Percentiles rank a stretch among this genome's conserved stretches.
Conservation (phyloP, 352 stramenopile species). For the Pythium vanterpoolii region DNA sequence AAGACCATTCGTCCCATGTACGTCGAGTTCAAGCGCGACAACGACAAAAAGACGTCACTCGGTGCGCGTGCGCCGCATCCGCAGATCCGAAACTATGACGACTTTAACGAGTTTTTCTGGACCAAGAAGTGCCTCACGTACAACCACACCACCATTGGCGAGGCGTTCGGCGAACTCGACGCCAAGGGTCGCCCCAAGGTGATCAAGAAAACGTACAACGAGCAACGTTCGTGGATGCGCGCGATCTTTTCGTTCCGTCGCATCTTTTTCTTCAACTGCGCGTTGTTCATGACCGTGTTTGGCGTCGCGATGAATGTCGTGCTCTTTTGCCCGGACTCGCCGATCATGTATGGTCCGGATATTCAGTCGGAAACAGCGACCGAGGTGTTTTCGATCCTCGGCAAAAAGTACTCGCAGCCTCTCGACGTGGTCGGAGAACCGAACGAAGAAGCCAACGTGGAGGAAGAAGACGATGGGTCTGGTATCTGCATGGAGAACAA, state of each 20-base stretch:
- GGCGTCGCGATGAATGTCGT: constrained; percentile 75
- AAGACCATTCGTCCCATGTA: constrained; percentile 86
- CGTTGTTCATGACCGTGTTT: constrained; percentile 60
- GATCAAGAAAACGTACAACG: constrained; percentile 83
- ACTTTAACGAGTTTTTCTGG: constrained; percentile 91
- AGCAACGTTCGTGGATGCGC: constrained; percentile 76
- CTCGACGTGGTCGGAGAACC: background rate
- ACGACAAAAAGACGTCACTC: constrained; percentile 86
- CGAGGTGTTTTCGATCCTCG: constrained; percentile 53
- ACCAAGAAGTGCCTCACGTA: constrained; percentile 84
- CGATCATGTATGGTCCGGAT: constrained; percentile 71
- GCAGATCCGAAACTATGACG: constrained; percentile 86
- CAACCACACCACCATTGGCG: constrained; percentile 56
- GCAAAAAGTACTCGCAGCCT: constrained; percentile 46
- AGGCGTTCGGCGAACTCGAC: constrained; percentile 70
- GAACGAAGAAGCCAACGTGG: background rate
- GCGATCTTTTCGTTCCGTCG: constrained; percentile 76
- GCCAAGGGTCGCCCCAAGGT: constrained; percentile 80
- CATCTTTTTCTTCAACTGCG: constrained; percentile 82
- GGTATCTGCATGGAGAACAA: constrained; percentile 54
- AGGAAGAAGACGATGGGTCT: background rate
- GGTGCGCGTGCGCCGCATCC: constrained; percentile 61
- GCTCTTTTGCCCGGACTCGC: constrained; percentile 71
- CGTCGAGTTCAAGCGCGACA: constrained; percentile 78
- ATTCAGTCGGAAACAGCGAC: constrained; percentile 38